Base-by-base conservation (phyloP, 2,329 filamentous ascomycete species). In the Iodosphaeria phyllophila region DNA sequence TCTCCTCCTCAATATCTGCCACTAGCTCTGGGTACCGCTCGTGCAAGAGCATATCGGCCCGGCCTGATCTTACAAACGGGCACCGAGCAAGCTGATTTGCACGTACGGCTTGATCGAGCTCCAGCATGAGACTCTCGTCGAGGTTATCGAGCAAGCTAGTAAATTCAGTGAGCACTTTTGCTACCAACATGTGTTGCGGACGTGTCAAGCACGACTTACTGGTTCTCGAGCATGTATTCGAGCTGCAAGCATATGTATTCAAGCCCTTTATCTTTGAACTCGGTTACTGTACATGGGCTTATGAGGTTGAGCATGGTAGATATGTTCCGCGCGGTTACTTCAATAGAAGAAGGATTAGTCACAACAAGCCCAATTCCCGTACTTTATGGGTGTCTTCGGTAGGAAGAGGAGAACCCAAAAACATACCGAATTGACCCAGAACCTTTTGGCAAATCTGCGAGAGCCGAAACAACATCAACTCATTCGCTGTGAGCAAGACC, bases 211-310 rank as follows among this genome's bases (percentile, higher is more conserved):
- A n/a, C n/a, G 14, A 37, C 43, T 39, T 34, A 47, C 43, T 80
- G 75, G 33, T 92, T 92, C 41, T 93, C 83, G 25, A 98, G 68
- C 62, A 95, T 80, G 5, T 73, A 70, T 47, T 98, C 89, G 29
- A 95, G 59, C 40, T 92, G 91, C 22, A 92, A 55, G 39, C 83
- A 92, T 13, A 93, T 70, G 42, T 93, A 98, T 44, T 92, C 80
- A 16, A 95, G 55, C 1, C 77, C 79, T 7, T 77, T 76, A 36
- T 89, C 68, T 47, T 92, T 92, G 53, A 98, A 93, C 28, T 77
- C 70, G 1, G 68, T 69, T 5, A 92, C 72, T 1, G 75, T 76
- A 42, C 77, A 92, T 3, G 79, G 77, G 22, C 80, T 77, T 31
- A 93, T 76, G 2, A 75, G 75, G 41, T 92, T 92, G 8, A 98